phyloP scores from a whole-genome alignment of 768 basidiomycete genomes.

The Tulasnella calospora region DNA sequence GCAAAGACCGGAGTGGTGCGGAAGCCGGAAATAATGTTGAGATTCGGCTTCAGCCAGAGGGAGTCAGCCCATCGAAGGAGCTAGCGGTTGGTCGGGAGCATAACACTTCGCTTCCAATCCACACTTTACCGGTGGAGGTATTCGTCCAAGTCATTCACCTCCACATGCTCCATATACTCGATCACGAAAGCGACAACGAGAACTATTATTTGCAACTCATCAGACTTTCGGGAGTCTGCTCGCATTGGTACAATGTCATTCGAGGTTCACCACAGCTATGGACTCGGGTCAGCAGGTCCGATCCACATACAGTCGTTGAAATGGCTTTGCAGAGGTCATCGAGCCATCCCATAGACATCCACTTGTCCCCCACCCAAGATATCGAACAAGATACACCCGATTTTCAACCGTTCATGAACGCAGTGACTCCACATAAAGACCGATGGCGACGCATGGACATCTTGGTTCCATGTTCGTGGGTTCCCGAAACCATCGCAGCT shows the following conservation, averaged over 20 bases:
- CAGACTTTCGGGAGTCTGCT: background rate
- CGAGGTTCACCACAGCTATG: background rate
- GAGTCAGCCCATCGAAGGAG: background rate
- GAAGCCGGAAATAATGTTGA: background rate
- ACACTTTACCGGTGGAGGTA: background rate
- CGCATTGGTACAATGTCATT: background rate
- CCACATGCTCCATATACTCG: background rate
- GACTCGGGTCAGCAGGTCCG: background rate
- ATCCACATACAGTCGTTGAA: background rate
- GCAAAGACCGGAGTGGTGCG: background rate
- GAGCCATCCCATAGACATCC: background rate
- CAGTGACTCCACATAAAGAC: background rate
- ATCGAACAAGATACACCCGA: no score
- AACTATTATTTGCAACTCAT: background rate
- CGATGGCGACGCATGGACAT: background rate
- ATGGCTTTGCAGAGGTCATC: background rate
- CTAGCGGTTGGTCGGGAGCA: background rate
- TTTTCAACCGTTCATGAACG: background rate
- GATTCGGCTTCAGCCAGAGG: background rate
- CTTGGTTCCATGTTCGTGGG: background rate
- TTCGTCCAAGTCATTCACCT: background rate
- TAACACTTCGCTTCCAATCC: background rate
- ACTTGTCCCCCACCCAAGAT: no score
- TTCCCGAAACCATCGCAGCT: background rate
- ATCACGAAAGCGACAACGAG: background rate